A percentile compares a stretch with the other conserved stretches of the same genome.
These are phyloP conservation scores for Oldenlandia corymbosa DNA, from an alignment of 257 asterid genomes.

Conservation along the genomic window DNA sequence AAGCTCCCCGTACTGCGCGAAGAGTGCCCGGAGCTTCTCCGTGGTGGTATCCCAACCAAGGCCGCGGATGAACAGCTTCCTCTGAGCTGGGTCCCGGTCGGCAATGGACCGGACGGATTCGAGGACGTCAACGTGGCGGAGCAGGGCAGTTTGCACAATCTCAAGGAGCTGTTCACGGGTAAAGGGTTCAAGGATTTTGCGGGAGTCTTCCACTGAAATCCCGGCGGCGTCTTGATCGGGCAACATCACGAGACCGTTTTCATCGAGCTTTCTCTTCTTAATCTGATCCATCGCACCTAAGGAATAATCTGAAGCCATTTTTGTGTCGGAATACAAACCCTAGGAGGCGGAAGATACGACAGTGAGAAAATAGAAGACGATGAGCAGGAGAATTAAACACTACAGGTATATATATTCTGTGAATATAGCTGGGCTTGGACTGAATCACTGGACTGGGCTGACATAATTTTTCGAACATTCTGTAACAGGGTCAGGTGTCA, in stretches of 20 bases:
- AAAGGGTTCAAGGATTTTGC: conserved; percentile 55
- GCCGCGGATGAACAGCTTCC: conserved; percentile 86
- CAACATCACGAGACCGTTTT: conserved; percentile 41
- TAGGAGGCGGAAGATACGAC: no score
- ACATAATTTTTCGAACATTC: no score
- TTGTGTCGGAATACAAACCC: conserved; percentile 17
- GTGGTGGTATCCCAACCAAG: conserved; percentile 88
- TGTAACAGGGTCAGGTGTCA: no score
- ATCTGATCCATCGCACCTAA: conserved; percentile 38
- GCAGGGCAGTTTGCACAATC: conserved; percentile 52
- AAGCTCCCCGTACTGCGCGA: conserved; percentile 58
- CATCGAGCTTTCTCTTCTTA: conserved; percentile 69
- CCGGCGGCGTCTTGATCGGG: conserved; percentile 28
- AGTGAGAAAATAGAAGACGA: no score
- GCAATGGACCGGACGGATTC: conserved; percentile 56
- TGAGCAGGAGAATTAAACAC: no score
- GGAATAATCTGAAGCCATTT: not conserved
- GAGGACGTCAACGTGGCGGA: conserved; percentile 65
- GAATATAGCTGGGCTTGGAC: no score
- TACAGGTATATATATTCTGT: no score
- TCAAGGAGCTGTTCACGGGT: conserved; percentile 60
- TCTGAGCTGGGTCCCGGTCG: conserved; percentile 55
- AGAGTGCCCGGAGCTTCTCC: conserved; percentile 55
- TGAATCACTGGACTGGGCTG: no score
- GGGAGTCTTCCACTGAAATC: conserved; percentile 56